A percentile compares a stretch with the other conserved stretches of the same genome.
phyloP scores from a whole-genome alignment of 768 basidiomycete species.

The Auricularia cornea region DNA sequence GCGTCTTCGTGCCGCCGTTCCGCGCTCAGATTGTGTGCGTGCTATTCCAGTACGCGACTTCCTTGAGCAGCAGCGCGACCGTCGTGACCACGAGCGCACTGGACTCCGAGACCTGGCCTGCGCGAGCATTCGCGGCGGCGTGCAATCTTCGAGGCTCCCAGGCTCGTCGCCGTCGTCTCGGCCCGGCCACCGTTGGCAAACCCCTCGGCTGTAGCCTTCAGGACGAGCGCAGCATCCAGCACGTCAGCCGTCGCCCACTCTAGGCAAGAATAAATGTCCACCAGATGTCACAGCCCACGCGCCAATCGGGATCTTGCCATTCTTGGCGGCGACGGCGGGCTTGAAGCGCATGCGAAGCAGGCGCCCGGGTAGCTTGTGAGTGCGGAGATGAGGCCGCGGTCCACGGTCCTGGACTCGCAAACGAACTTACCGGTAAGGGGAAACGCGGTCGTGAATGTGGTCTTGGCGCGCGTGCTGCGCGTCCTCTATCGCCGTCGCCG shows the following conservation, averaged over 20 bases:
- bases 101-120: slow-evolving; percentile 22
- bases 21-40: not conserved
- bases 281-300: slow-evolving; percentile 1
- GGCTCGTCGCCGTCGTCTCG: slow-evolving; percentile 9
- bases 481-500: slow-evolving; percentile 2
- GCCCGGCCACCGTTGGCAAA: slow-evolving; percentile 2
- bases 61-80: slow-evolving; percentile 29
- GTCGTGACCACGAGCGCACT: slow-evolving; percentile 23
- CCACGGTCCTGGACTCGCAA: slow-evolving; percentile 16
- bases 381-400: slow-evolving; percentile 18
- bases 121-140: slow-evolving; percentile 8
- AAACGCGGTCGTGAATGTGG: not conserved
- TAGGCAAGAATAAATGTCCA: not conserved
- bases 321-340: not conserved
- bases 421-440: not conserved
- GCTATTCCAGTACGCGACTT: slow-evolving; percentile 23
- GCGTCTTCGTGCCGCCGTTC: slow-evolving; percentile 1
- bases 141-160: slow-evolving; percentile 3
- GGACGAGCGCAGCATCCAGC: slow-evolving; percentile 6
- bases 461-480: slow-evolving; percentile 1
- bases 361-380: slow-evolving; percentile 24
- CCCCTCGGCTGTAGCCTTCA: slow-evolving; percentile 9
- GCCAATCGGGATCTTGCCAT: slow-evolving; percentile 19
- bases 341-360: slow-evolving; percentile 7
- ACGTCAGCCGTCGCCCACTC: too few relatives aligned